Evolutionary conservation across 306 rosid genomes (phyloP), one percentile per base, ranked within the genome.

Genomic region (Casuarina equisetifolia): DNA sequence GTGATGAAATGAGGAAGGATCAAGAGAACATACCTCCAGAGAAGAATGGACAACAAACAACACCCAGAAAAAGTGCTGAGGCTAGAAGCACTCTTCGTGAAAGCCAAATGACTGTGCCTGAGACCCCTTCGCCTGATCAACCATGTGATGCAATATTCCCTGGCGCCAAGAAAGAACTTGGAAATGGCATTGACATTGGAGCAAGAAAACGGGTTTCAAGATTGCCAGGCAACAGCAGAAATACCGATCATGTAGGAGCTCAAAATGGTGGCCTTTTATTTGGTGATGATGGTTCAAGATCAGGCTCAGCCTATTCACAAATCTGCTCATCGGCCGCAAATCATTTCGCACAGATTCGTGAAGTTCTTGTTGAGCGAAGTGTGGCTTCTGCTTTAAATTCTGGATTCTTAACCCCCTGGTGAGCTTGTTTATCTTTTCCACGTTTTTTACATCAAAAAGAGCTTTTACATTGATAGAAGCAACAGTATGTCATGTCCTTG

Each of bases 391-490:
- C 98, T 43, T 76, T 94, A 82, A 94, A 92, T 87, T 92, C 98
- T 75, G 98, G 98, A 69, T 94, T 94, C 78, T 87, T 94, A 72
- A 90, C 92, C 39, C 98, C 98, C 46, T 92, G 97, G 98, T 92
- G 85, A 84, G 90, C 73, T 84, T 81, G 55, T 52, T 51, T 82
- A 12, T 74, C 62, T 58, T 73, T 6, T 35, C 16, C 15, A 61
- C 53, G 55, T 48, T 53, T 43, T 38, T 70, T 48, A 69, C 50
- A 35, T 25, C 35, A 62, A 67, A 36, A 64, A 53, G 35, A 15
- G 57, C 55, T 35, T 38, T 53, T 17, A 11, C 73, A 76, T 70
- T 70, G 63, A 39, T 32, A 15, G 77, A 58, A 42, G 17, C 12
- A 42, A 40, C 51, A 63, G 69, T 51, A 44, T 55, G 16, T 38